Conservation (phyloP, 2,329 filamentous ascomycete genomes). For the Thelonectria discophora region DNA sequence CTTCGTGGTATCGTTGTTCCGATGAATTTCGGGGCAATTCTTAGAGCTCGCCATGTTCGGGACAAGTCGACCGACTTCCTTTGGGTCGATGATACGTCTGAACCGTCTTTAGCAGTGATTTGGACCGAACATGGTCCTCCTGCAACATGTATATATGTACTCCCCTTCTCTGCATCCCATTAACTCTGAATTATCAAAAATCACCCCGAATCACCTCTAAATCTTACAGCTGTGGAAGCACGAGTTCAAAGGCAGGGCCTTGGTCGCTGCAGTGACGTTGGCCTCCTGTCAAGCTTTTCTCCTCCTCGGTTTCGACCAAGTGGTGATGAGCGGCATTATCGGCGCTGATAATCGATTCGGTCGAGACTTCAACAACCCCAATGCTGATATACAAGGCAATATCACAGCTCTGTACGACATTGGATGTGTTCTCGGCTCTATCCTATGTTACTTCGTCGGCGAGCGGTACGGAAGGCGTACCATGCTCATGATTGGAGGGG, state of each 20-base stretch:
- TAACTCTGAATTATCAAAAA: not conserved
- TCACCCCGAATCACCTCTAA: not conserved
- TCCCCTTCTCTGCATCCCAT: not conserved
- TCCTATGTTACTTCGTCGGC: conserved; percentile 22
- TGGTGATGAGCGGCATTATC: conserved; percentile 43
- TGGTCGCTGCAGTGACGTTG: conserved; percentile 16
- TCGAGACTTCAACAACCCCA: conserved; percentile 20
- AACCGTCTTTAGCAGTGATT: not conserved
- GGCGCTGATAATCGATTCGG: conserved; percentile 25
- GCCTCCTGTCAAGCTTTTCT: conserved; percentile 20
- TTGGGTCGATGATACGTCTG: not conserved
- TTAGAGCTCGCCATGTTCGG: not conserved
- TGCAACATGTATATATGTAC: not conserved
- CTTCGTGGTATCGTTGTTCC: conserved; percentile 21
- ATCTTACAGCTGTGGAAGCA: conserved; percentile 17
- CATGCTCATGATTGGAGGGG: conserved; percentile 31
- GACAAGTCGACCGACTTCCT: not conserved
- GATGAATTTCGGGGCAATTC: not conserved
- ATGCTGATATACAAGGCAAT: conserved; percentile 26
- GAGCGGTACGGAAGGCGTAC: conserved; percentile 14
- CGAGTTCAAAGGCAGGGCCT: conserved; percentile 13
- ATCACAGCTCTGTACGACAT: conserved; percentile 24
- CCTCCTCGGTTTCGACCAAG: conserved; percentile 19
- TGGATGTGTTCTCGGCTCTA: conserved; percentile 23
- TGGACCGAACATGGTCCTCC: not conserved